Conservation (phyloP, 1,284 basidiomycete species). For the Megacollybia platyphylla region DNA sequence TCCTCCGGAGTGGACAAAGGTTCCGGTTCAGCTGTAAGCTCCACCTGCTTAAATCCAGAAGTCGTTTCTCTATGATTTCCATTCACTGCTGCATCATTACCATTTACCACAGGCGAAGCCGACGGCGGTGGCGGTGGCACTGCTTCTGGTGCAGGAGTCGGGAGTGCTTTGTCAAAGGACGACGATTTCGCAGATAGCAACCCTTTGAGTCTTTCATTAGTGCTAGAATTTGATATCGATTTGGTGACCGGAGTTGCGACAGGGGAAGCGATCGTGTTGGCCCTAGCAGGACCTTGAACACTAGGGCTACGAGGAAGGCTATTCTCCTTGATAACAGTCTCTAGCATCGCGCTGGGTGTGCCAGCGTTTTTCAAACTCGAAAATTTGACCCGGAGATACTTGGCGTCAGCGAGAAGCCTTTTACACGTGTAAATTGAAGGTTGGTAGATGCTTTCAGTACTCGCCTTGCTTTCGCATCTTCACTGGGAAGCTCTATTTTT, state of each 20-base stretch:
- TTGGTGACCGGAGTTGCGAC: conserved; percentile 4
- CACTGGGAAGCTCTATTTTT: conserved; percentile 68
- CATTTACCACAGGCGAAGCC: not conserved
- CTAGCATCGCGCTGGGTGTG: conserved; percentile 63
- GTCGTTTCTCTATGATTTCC: conserved; percentile 3
- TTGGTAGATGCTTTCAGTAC: conserved; percentile 2
- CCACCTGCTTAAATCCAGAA: conserved; percentile 8
- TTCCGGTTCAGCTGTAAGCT: conserved; percentile 1
- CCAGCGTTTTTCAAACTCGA: conserved; percentile 58
- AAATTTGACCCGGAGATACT: conserved; percentile 62
- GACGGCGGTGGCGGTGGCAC: not conserved
- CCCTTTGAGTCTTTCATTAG: conserved; percentile 30
- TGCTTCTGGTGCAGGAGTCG: conserved; percentile 12
- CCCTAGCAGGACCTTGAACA: conserved; percentile 17
- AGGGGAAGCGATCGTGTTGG: conserved; percentile 15
- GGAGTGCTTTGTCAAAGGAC: conserved; percentile 23
- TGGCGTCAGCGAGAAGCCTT: conserved; percentile 72
- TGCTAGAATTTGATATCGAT: conserved; percentile 8
- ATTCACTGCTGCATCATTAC: conserved; percentile 3
- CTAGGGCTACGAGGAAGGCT: conserved; percentile 21
- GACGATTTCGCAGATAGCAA: conserved; percentile 22
- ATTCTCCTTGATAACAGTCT: conserved; percentile 74
- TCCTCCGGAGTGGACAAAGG: not conserved
- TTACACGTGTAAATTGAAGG: conserved; percentile 1
- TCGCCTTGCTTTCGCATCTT: conserved; percentile 75